A percentile compares a stretch with the other conserved stretches of the same genome.
phyloP scores from a whole-genome alignment of 495 filamentous ascomycete genomes.

The Eremomyces bilateralis region DNA sequence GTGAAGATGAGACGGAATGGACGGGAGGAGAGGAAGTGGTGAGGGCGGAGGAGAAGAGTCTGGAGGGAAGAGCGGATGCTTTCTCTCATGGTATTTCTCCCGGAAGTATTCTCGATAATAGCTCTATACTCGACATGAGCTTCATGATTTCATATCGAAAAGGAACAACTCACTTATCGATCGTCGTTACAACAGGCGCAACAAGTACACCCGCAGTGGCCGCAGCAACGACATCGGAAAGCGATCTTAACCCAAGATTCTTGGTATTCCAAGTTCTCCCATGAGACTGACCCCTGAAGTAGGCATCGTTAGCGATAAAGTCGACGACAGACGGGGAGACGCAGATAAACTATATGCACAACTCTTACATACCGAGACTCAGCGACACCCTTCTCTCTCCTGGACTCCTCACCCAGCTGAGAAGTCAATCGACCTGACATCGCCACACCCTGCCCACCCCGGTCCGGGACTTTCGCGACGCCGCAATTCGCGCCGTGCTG shows the following conservation, averaged over 20 bases:
- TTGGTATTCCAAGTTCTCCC: constrained; percentile 54
- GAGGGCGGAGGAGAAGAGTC: constrained; percentile 44
- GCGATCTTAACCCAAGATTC: constrained; percentile 42
- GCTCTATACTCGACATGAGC: constrained; percentile 27
- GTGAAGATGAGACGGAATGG: constrained; percentile 34
- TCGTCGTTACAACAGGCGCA: constrained; percentile 72
- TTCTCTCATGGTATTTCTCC: constrained; percentile 42
- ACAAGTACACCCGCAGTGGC: constrained; percentile 58
- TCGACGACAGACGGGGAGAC: too few relatives aligned
- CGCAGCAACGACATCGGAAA: constrained; percentile 54
- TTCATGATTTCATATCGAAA: background rate
- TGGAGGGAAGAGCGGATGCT: constrained; percentile 43
- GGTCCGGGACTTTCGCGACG: too few relatives aligned
- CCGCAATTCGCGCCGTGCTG: too few relatives aligned
- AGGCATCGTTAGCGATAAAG: too few relatives aligned
- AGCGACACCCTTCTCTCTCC: too few relatives aligned
- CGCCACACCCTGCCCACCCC: too few relatives aligned
- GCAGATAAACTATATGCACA: too few relatives aligned
- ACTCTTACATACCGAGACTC: too few relatives aligned
- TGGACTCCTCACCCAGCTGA: too few relatives aligned
- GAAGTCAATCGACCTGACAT: too few relatives aligned
- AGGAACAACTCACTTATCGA: constrained; percentile 60
- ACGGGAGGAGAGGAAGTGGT: constrained; percentile 47
- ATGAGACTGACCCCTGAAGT: too few relatives aligned
- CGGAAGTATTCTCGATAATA: constrained; percentile 90